Evolutionary conservation across 140 eudicot genomes (phyloP).

Genomic region (Cichorium intybus): DNA sequence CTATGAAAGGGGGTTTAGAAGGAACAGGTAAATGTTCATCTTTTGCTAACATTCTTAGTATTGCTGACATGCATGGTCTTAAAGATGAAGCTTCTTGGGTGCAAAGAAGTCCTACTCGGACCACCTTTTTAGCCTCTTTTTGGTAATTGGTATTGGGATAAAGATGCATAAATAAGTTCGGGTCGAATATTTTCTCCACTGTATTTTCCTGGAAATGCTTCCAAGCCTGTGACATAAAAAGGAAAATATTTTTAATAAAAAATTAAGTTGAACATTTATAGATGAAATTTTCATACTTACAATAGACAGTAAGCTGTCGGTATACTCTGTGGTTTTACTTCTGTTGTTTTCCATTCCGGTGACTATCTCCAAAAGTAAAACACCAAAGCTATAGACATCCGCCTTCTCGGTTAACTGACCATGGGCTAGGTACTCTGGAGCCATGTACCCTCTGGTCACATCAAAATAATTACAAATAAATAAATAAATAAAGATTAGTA

Average conservation of each 20-base stretch:
- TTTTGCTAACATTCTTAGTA: slow-evolving; percentile 57
- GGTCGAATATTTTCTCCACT: slow-evolving; percentile 67
- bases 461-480: background rate
- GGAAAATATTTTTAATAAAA: background rate
- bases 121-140: slow-evolving; percentile 48
- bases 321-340: slow-evolving; percentile 51
- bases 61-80: slow-evolving; percentile 74
- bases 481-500: background rate
- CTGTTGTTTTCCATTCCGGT: slow-evolving; percentile 74
- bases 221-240: slow-evolving; percentile 64
- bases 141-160: slow-evolving; percentile 27
- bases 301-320: slow-evolving; percentile 61
- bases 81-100: slow-evolving; percentile 69
- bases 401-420: slow-evolving; percentile 85
- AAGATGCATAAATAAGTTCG: slow-evolving; percentile 58
- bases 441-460: slow-evolving; percentile 73
- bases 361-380: slow-evolving; percentile 69
- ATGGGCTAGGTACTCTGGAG: slow-evolving; percentile 91
- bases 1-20: slow-evolving; percentile 73
- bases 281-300: slow-evolving; percentile 38
- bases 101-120: slow-evolving; percentile 88
- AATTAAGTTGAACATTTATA: background rate
- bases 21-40: slow-evolving; percentile 63
- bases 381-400: slow-evolving; percentile 88
- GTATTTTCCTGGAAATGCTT: slow-evolving; percentile 62